Percentiles rank a stretch among this genome's conserved stretches.
Conservation (phyloP, 208 protist genomes). For the Trypanosoma theileri region DNA sequence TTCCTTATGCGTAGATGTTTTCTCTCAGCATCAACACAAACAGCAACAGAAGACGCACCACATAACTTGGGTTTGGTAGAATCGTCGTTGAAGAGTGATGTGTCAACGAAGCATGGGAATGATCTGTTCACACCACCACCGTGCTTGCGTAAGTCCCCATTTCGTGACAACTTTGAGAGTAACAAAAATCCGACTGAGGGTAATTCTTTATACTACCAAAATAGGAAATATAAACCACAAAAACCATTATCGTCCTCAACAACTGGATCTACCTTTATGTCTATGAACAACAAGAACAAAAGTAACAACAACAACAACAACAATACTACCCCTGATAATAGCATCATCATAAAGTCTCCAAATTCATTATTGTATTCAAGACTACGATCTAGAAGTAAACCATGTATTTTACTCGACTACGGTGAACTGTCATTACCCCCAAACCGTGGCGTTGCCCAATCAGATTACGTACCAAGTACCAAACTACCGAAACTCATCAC, state of each 20-base stretch:
- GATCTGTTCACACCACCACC: too few species aligned
- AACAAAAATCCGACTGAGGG: too few species aligned
- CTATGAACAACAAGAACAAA: too few species aligned
- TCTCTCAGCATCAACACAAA: slow-evolving; percentile 18
- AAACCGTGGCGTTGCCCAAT: neutral
- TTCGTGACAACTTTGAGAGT: too few species aligned
- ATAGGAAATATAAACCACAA: neutral
- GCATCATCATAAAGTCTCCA: neutral
- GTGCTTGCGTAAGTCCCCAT: too few species aligned
- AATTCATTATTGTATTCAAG: neutral
- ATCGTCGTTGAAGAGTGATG: neutral
- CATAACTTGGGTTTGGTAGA: neutral
- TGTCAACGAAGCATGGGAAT: too few species aligned
- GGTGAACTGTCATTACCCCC: neutral
- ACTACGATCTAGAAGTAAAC: neutral
- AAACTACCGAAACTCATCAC: neutral
- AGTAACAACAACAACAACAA: too few species aligned
- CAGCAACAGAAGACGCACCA: neutral
- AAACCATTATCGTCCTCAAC: neutral
- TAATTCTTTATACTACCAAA: neutral
- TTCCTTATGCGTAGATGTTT: neutral
- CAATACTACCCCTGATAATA: neutral
- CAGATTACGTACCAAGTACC: neutral
- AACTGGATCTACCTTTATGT: neutral
- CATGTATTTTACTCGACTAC: neutral